These are phyloP conservation scores for Westerdykella aurantiaca DNA, from an alignment of 2,329 filamentous ascomycete species.

Conservation along the genomic window DNA sequence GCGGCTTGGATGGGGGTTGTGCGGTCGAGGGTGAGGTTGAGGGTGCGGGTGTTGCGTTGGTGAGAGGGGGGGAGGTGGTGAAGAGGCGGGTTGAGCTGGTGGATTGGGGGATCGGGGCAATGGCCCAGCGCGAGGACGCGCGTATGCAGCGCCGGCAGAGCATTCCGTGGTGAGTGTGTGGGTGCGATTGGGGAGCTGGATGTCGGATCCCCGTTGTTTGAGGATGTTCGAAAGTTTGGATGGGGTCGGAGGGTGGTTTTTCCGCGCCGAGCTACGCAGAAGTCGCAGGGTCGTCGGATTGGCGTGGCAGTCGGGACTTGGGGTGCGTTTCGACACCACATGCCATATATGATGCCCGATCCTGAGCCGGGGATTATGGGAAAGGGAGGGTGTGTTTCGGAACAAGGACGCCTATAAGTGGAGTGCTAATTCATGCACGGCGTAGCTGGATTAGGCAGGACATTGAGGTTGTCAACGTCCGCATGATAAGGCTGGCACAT, in stretches of 20 bases:
- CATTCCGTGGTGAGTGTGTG: conserved; percentile 22
- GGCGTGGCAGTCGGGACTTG: too few species aligned
- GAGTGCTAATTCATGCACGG: too few species aligned
- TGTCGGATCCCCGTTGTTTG: not conserved
- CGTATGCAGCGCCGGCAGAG: conserved; percentile 38
- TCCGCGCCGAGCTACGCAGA: not conserved
- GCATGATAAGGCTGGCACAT: too few species aligned
- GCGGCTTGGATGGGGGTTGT: conserved; percentile 42
- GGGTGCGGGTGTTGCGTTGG: conserved; percentile 24
- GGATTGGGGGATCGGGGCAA: conserved; percentile 1
- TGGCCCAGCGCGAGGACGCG: conserved; percentile 22
- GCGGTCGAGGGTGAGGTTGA: conserved; percentile 20
- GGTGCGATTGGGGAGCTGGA: conserved; percentile 1
- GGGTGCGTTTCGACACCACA: too few species aligned
- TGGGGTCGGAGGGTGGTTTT: not conserved
- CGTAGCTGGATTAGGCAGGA: too few species aligned
- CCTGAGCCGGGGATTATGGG: too few species aligned
- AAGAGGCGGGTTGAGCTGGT: conserved; percentile 21
- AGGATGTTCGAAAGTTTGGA: conserved; percentile 6
- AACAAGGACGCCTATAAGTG: too few species aligned
- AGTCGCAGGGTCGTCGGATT: too few species aligned
- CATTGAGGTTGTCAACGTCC: too few species aligned
- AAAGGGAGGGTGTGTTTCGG: not conserved
- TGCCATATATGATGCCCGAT: too few species aligned
- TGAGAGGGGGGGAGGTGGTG: conserved; percentile 15